These are phyloP conservation scores for Zasmidium cellare DNA, from an alignment of 2,329 filamentous ascomycete genomes.

Conservation along the genomic window DNA sequence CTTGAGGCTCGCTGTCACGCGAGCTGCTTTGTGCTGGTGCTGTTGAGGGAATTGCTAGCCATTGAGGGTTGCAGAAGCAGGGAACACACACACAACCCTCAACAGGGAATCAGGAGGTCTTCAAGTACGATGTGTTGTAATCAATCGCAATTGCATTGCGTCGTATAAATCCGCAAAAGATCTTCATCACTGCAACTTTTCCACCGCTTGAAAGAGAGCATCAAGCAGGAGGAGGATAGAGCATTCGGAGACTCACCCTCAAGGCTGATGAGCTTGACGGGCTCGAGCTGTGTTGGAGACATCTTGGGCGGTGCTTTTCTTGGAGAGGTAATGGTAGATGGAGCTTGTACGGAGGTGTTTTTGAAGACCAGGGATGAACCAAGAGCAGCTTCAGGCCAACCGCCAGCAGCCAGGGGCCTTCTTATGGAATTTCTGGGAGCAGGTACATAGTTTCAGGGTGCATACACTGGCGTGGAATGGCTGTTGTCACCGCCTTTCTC, in stretches of 20 bases:
- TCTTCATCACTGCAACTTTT: slow-evolving; percentile 4
- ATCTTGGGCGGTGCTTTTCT: slow-evolving; percentile 6
- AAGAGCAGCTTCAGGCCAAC: background rate
- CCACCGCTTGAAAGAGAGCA: background rate
- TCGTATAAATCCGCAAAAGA: slow-evolving; percentile 8
- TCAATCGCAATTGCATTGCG: slow-evolving; percentile 1
- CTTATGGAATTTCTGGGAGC: background rate
- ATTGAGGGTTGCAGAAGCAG: background rate
- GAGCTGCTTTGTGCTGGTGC: background rate
- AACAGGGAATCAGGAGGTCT: slow-evolving; percentile 11
- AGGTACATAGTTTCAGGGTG: slow-evolving; percentile 9
- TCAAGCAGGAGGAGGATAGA: background rate
- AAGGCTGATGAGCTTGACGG: slow-evolving; percentile 34
- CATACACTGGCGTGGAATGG: slow-evolving; percentile 1
- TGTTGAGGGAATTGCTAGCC: background rate
- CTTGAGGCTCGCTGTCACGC: background rate
- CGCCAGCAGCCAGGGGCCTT: background rate
- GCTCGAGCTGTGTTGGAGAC: slow-evolving; percentile 30
- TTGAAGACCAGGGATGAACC: background rate
- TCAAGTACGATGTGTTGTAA: slow-evolving; percentile 7
- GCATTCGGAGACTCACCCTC: slow-evolving; percentile 31
- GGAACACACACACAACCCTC: too few species aligned
- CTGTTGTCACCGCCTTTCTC: slow-evolving; percentile 9
- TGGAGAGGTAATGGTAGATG: background rate
- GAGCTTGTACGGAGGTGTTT: background rate